Conservation (phyloP, 73 alveolate genomes). For the Stentor roeselii region DNA sequence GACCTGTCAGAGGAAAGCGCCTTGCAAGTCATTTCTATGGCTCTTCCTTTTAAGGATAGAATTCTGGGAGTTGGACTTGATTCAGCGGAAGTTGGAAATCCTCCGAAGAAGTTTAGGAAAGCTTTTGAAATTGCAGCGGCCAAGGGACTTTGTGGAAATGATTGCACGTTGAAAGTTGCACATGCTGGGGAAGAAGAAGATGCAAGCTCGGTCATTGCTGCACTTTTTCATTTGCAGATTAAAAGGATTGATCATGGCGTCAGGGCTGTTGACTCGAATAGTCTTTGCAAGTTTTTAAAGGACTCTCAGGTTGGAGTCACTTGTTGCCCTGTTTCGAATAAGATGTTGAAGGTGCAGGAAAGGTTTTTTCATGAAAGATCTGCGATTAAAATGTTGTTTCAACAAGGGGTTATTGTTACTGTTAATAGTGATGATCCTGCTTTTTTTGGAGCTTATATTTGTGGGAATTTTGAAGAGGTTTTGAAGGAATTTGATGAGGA, state of each 20-base stretch:
- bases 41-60: neutral
- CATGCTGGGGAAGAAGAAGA: conserved; percentile 33
- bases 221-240: neutral
- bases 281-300: neutral
- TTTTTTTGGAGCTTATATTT: conserved; percentile 12
- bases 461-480: neutral
- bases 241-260: conserved; percentile 29
- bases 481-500: neutral
- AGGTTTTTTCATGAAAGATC: neutral
- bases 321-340: conserved; percentile 20
- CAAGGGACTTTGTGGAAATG: conserved; percentile 12
- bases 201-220: conserved; percentile 16
- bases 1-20: neutral
- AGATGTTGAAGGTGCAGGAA: neutral
- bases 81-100: conserved; percentile 23
- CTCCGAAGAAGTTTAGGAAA: neutral
- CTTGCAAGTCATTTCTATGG: neutral
- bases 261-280: neutral
- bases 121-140: conserved; percentile 8
- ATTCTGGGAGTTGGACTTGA: conserved; percentile 14
- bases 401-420: conserved; percentile 7
- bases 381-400: neutral
- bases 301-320: neutral
- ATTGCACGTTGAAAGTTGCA: neutral
- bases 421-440: conserved; percentile 31